Evolutionary conservation across 371 early-diverging fungal species (phyloP), one percentile per base, ranked within the genome.

Genomic region (Mucor velutinosus): DNA sequence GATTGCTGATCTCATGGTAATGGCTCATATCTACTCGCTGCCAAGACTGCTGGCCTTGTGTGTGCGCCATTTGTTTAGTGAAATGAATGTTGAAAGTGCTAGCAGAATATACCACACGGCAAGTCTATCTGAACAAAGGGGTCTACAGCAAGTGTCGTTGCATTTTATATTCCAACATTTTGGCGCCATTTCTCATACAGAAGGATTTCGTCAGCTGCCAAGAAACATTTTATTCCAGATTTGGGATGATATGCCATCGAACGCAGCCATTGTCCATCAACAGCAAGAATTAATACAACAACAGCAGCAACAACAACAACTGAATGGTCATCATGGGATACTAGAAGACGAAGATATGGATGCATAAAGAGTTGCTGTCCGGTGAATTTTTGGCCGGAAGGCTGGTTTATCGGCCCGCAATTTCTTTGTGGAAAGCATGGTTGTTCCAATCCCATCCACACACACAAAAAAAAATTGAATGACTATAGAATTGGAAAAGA

Each of bases 151-250:
- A 43, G 74, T 80, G 8, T 77, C 87, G 2, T 67, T 90, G 19
- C 79, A 83, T 66, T 88, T 82, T 66, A 88, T 90, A 68, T 85
- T 89, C 67, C 76, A 80, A 25, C 84, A 88, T 64, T 92, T 88
- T 80, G 90, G 92, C 11, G 81, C 81, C 4, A 87, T 92, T 19
- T 81, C 80, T 39, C 86, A 83, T 60, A 89, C 89, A 3, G 53
- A 58, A 1, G 86, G 77, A 3, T 89, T 90, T 61, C 77, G 89
- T 8, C 67, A 71, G 4, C 61, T 90, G 23, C 87, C 87, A 11
- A 77, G 76, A 41, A 84, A 83, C 17, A 79, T 86, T n/a, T 65
- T 91, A 60, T 79, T 81, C 51, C 85, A 89, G 61, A 79, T 90
- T 58, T 89, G 86, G 86, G 87, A 89, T 60, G 83, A 82, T 57